phyloP scores from a whole-genome alignment of 2,329 filamentous ascomycete species.

The Pyrenophora tritici-repentis region DNA sequence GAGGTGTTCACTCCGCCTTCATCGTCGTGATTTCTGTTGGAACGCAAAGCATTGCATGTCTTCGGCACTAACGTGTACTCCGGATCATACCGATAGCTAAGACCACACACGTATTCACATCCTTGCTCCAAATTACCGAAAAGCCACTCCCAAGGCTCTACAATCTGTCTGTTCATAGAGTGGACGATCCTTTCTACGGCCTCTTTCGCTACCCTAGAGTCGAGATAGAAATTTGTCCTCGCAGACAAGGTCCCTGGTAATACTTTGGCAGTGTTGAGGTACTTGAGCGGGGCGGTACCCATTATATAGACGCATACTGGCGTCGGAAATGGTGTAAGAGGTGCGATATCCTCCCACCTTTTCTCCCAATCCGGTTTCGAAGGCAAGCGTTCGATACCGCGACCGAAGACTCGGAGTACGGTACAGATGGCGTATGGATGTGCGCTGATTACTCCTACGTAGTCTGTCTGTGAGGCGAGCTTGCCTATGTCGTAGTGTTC shows the following conservation, averaged over 20 bases:
- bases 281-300: conserved; percentile 2
- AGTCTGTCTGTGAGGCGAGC: background rate
- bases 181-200: conserved; percentile 1
- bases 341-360: background rate
- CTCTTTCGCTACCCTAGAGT: background rate
- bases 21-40: background rate
- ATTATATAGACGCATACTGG: conserved; percentile 1
- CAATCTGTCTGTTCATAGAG: conserved; percentile 5
- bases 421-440: conserved; percentile 10
- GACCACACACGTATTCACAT: conserved; percentile 13
- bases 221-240: conserved; percentile 9
- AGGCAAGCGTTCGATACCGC: conserved; percentile 15
- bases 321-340: conserved; percentile 3
- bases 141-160: conserved; percentile 9
- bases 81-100: conserved; percentile 3
- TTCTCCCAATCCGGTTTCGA: conserved; percentile 8
- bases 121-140: conserved; percentile 9
- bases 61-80: background rate
- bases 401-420: conserved; percentile 14
- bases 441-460: conserved; percentile 6
- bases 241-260: background rate
- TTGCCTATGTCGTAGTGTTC: conserved; percentile 13
- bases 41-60: background rate
- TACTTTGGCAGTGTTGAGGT: conserved; percentile 1
- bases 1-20: background rate